Conservation (phyloP, 2,329 filamentous ascomycete species). For the Sclerotinia spermophila region DNA sequence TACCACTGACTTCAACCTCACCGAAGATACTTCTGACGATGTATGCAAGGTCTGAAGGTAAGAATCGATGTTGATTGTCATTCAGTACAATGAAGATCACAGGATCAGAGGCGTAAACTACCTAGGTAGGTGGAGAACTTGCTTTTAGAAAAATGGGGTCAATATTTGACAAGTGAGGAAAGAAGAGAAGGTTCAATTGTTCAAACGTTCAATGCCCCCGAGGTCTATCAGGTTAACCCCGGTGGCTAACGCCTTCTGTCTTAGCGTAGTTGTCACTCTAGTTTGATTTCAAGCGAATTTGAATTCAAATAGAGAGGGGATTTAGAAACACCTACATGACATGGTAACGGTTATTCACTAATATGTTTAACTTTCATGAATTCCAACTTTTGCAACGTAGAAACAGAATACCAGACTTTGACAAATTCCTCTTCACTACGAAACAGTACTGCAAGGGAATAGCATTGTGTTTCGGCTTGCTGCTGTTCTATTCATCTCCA, state of each 20-base stretch:
- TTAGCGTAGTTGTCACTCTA: background rate
- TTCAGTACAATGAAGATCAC: background rate
- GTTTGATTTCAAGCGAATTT: background rate
- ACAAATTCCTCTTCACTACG: background rate
- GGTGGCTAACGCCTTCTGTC: background rate
- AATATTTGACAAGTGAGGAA: background rate
- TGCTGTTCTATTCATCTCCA: background rate
- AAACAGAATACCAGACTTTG: background rate
- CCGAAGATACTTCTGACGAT: background rate
- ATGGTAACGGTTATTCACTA: background rate
- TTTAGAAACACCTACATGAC: background rate
- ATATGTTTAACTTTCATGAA: background rate
- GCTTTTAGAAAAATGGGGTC: background rate
- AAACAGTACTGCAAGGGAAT: background rate
- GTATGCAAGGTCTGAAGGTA: background rate
- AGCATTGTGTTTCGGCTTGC: background rate
- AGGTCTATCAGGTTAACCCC: background rate
- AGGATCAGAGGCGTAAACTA: background rate
- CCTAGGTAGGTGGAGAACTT: background rate
- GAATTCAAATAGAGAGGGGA: background rate
- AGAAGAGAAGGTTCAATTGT: background rate
- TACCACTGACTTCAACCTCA: background rate
- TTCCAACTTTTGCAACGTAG: background rate
- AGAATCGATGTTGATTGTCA: background rate
- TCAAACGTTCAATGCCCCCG: background rate